Conservation (phyloP, 2,329 filamentous ascomycete species). For the Aspergillus versicolor region DNA sequence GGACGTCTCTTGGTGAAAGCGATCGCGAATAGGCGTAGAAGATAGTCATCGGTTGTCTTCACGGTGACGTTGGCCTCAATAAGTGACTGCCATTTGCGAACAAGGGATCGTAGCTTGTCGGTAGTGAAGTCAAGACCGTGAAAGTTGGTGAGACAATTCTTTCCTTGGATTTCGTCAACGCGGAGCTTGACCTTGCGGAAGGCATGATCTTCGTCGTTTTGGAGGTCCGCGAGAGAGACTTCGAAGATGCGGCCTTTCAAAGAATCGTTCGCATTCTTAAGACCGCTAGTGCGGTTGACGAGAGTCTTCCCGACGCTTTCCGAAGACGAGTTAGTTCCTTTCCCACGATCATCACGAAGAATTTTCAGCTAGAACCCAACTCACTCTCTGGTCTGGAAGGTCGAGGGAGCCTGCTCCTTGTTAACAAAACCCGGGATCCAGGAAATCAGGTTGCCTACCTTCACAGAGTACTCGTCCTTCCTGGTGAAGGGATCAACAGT, state of each 20-base stretch:
- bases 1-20: constrained; percentile 98
- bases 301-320: constrained; percentile 97
- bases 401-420: constrained; percentile 73
- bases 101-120: constrained; percentile 98
- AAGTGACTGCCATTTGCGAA: constrained; percentile 99
- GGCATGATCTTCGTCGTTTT: constrained; percentile 99
- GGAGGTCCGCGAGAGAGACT: constrained; percentile 96
- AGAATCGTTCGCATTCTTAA: constrained; percentile 99
- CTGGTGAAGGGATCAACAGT: constrained; percentile 94
- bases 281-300: constrained; percentile 98
- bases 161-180: constrained; percentile 98
- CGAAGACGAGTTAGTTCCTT: constrained; percentile 20
- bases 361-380: constrained; percentile 34
- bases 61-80: constrained; percentile 99
- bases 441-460: constrained; percentile 57
- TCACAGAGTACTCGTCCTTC: constrained; percentile 99
- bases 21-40: constrained; percentile 97
- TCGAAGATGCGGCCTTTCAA: constrained; percentile 99
- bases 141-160: constrained; percentile 99
- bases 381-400: constrained; percentile 97
- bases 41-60: constrained; percentile 99
- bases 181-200: constrained; percentile 99
- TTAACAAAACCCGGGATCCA: constrained; percentile 17
- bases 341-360: constrained; percentile 1
- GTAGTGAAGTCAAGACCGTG: constrained; percentile 99